phyloP scores from a whole-genome alignment of 371 early-diverging fungal species.

The Saksenaea oblongispora region DNA sequence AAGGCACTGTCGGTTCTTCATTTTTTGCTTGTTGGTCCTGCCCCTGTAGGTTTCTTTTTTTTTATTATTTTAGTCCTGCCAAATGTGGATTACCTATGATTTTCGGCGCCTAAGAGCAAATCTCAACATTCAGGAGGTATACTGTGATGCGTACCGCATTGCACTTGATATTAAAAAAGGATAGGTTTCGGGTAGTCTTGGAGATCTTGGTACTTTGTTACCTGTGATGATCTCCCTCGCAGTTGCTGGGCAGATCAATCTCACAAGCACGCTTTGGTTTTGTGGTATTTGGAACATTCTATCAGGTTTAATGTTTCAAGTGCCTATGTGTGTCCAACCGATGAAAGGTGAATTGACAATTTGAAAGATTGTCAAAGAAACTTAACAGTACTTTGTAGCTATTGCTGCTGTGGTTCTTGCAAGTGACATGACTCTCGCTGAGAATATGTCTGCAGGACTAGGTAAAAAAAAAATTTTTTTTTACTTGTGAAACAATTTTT shows the following conservation, averaged over 20 bases:
- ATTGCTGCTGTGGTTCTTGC: constrained; percentile 85
- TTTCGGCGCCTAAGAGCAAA: constrained; percentile 13
- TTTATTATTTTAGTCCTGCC: neutral
- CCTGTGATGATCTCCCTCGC: constrained; percentile 87
- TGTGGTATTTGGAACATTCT: constrained; percentile 89
- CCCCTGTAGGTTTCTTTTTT: neutral
- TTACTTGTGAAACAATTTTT: neutral
- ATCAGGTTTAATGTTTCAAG: constrained; percentile 74
- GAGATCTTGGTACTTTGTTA: constrained; percentile 87
- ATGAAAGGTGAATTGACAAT: constrained; percentile 68
- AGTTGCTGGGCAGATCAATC: constrained; percentile 71
- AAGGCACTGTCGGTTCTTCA: neutral
- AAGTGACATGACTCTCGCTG: constrained; percentile 64
- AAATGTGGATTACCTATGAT: neutral
- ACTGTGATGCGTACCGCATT: neutral
- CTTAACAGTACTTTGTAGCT: constrained; percentile 52
- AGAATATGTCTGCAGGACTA: constrained; percentile 79
- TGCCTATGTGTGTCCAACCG: constrained; percentile 87
- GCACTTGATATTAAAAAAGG: neutral
- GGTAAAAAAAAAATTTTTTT: constrained; percentile 16
- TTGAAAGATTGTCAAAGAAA: neutral
- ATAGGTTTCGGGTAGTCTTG: constrained; percentile 71
- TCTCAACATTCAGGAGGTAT: constrained; percentile 41
- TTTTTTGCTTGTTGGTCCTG: neutral
- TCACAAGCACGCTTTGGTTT: constrained; percentile 83